Conservation (phyloP, 768 basidiomycete species). For the Leccinum boreale region DNA sequence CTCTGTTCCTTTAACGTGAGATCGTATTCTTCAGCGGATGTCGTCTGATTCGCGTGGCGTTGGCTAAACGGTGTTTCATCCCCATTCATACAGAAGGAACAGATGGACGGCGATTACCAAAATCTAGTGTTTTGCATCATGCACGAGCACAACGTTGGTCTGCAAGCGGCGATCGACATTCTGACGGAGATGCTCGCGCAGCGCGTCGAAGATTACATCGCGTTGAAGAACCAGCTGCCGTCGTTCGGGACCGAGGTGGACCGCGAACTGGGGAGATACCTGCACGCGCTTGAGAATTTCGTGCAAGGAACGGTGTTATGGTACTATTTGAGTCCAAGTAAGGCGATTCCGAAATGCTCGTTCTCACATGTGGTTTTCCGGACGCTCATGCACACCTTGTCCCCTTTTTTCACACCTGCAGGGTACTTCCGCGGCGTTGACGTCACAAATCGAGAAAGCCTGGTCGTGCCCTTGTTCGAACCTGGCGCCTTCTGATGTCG, state of each 20-base stretch:
- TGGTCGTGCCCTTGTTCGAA: conserved; percentile 31
- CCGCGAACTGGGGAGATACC: conserved; percentile 32
- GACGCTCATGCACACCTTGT: background rate
- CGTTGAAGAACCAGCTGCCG: conserved; percentile 31
- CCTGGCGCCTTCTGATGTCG: conserved; percentile 21
- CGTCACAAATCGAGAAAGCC: conserved; percentile 27
- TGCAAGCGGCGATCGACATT: conserved; percentile 35
- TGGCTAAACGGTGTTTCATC: background rate
- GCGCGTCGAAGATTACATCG: conserved; percentile 33
- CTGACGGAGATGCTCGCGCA: conserved; percentile 36
- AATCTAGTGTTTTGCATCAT: conserved; percentile 40
- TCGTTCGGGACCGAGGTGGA: conserved; percentile 36
- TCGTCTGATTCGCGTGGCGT: conserved; percentile 12
- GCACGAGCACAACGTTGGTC: conserved; percentile 31
- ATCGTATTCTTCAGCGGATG: background rate
- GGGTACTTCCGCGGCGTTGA: conserved; percentile 35
- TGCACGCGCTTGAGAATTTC: conserved; percentile 36
- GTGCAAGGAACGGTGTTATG: conserved; percentile 38
- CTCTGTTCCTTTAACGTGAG: conserved; percentile 31
- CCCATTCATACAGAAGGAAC: conserved; percentile 32
- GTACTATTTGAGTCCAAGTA: conserved; percentile 40
- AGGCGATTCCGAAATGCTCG: conserved; percentile 5
- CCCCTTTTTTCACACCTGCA: background rate
- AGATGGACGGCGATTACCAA: conserved; percentile 39
- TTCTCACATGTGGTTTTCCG: background rate